Evolutionary conservation across 352 stramenopile genomes (phyloP).

Genomic region (Globisporangium carolinianum): DNA sequence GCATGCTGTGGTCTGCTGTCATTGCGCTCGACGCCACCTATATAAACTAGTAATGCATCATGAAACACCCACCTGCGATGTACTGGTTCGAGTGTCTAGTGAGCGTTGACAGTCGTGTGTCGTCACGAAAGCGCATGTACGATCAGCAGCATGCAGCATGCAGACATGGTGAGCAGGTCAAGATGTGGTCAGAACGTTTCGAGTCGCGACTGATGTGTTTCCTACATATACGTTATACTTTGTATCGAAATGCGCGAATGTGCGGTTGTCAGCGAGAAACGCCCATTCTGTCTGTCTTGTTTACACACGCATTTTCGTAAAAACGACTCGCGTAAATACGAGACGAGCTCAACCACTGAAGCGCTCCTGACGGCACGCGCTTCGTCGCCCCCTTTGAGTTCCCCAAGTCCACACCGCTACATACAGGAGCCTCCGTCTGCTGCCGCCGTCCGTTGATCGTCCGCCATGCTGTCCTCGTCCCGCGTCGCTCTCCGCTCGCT

Average conservation of each 20-base stretch:
- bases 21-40: not conserved
- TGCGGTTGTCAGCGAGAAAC: no score
- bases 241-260: no score
- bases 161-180: no score
- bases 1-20: no score
- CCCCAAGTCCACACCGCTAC: not conserved
- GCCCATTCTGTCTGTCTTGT: not conserved
- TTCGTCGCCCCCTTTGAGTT: constrained; percentile 5
- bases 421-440: constrained; percentile 1
- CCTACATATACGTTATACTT: no score
- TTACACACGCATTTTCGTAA: constrained; percentile 14
- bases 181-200: no score
- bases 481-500: constrained; percentile 45
- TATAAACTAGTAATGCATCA: constrained; percentile 1
- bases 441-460: not conserved
- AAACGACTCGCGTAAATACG: not conserved
- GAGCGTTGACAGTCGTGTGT: not conserved
- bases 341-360: no score
- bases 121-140: not conserved
- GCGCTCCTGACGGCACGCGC: constrained; percentile 10
- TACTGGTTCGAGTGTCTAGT: not conserved
- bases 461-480: constrained; percentile 43
- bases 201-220: no score
- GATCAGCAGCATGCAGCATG: no score
- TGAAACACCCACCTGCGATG: not conserved